Evolutionary conservation across 192 early-diverging fungal species (phyloP).

Genomic region (Coemansia aciculifera): DNA sequence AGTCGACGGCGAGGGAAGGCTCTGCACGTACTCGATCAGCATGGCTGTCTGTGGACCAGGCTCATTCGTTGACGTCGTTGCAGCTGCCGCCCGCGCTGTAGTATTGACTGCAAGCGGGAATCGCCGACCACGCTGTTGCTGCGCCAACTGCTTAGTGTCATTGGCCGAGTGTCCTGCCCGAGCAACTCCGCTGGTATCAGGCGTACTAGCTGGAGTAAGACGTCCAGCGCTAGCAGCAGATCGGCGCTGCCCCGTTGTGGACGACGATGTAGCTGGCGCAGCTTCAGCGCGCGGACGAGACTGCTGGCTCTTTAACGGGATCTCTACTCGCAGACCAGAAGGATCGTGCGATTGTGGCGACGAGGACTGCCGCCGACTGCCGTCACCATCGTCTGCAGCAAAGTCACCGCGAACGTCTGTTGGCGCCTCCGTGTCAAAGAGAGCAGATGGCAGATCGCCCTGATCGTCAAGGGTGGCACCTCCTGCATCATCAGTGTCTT

Average conservation of each 20-base stretch:
- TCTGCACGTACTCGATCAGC: conserved; percentile 60
- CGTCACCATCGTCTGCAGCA: neutral
- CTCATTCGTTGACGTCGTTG: conserved; percentile 38
- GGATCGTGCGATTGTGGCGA: conserved; percentile 18
- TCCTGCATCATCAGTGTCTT: conserved; percentile 1
- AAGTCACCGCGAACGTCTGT: neutral
- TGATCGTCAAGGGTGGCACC: neutral
- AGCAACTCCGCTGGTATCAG: conserved; percentile 9
- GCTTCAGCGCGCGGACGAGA: conserved; percentile 19
- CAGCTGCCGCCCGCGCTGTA: conserved; percentile 21
- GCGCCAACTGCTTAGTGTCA: neutral
- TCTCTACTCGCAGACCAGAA: conserved; percentile 41
- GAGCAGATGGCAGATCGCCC: neutral
- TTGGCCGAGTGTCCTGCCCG: conserved; percentile 12
- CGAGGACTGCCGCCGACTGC: neutral
- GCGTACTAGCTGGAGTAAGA: conserved; percentile 18
- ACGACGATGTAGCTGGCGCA: neutral
- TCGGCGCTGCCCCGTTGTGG: conserved; percentile 14
- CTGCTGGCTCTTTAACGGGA: conserved; percentile 16
- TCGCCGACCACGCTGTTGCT: conserved; percentile 26
- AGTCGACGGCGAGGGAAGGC: conserved; percentile 72
- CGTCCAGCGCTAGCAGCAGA: conserved; percentile 15
- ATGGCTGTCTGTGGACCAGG: conserved; percentile 70
- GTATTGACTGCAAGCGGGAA: conserved; percentile 53
- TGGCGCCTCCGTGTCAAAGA: neutral